Evolutionary conservation across 1,284 basidiomycete species (phyloP).

Genomic region (Anthracocystis walkeri): DNA sequence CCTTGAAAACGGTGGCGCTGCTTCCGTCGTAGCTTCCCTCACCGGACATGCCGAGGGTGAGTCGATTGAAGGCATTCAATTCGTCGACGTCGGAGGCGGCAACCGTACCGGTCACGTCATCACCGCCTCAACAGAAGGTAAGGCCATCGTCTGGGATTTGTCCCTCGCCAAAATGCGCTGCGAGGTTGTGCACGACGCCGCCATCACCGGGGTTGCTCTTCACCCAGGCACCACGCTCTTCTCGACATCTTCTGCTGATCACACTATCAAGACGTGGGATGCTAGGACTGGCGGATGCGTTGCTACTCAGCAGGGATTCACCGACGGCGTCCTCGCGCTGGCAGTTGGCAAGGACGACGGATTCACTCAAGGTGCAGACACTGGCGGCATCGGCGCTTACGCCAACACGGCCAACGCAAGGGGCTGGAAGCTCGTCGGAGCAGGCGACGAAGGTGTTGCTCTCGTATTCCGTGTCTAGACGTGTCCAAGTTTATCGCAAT

Average conservation of each 20-base stretch:
- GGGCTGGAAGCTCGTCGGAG: constrained; percentile 67
- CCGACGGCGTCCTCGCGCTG: constrained; percentile 81
- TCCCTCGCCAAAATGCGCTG: constrained; percentile 72
- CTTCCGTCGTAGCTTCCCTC: constrained; percentile 82
- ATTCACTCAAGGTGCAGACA: constrained; percentile 69
- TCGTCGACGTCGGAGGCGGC: constrained; percentile 80
- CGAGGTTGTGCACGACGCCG: constrained; percentile 50
- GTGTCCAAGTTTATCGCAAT: background rate
- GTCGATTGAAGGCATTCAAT: constrained; percentile 88
- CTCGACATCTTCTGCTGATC: constrained; percentile 77
- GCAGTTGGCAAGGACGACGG: constrained; percentile 73
- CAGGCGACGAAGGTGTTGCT: constrained; percentile 68
- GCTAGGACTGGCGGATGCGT: constrained; percentile 83
- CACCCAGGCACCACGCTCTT: constrained; percentile 90
- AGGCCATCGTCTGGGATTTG: constrained; percentile 93
- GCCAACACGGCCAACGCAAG: constrained; percentile 42
- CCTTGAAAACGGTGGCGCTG: constrained; percentile 70
- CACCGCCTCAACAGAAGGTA: constrained; percentile 92
- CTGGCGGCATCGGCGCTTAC: constrained; percentile 65
- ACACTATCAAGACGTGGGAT: constrained; percentile 90
- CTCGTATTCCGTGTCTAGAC: constrained; percentile 64
- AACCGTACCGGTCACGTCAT: constrained; percentile 77
- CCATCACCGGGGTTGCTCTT: constrained; percentile 51
- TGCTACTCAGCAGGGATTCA: constrained; percentile 85
- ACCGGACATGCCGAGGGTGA: constrained; percentile 88